Evolutionary conservation across 345 rosid genomes (phyloP), one percentile per base, ranked within the genome.

Genomic region (Garcia nutans): DNA sequence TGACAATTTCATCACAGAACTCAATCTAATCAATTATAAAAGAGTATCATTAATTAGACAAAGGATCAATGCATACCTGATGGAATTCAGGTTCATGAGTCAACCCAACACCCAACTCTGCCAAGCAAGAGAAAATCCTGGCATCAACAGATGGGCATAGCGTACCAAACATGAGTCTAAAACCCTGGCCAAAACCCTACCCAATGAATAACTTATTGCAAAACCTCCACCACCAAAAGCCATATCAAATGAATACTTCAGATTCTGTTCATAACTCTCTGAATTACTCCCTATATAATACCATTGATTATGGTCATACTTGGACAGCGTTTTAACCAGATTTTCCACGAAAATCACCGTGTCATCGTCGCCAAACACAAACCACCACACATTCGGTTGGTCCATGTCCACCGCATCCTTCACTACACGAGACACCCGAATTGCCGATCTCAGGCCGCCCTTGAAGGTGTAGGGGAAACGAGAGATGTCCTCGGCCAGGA

Each of bases 201-300:
- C 97, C 72, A 94, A 86, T 1, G 97, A 82, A 60, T 84, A 77
- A 75, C 97, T 92, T 24, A 92, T 78, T 0, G 93, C 97, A 52
- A 94, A 92, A 56, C 98, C 97, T 41, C 93, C 97, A 1, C 98
- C 97, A 10, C 98, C 97, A 69, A 91, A 96, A 31, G 92, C 99
- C 98, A 93, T 96, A n/a, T 87, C 86, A 73, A 93, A 93, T 26
- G 99, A 91, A 74, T 91, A 20, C 85, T 84, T 92, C 67, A 78
- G 74, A 31, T 93, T 93, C 90, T 93, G 99, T 78, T 81, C 92
- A 64, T 89, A 93, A 76, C 79, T 75, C 88, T 96, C 99, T 45
- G 97, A 93, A 76, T 86, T 91, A 65, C 90, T 82, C 63, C 98
- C 99, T 10, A 96, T 75, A 76, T 93, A 96, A 77, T 79, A 86